Conservation (phyloP, 1,284 basidiomycete genomes). For the Irpex sp. region DNA sequence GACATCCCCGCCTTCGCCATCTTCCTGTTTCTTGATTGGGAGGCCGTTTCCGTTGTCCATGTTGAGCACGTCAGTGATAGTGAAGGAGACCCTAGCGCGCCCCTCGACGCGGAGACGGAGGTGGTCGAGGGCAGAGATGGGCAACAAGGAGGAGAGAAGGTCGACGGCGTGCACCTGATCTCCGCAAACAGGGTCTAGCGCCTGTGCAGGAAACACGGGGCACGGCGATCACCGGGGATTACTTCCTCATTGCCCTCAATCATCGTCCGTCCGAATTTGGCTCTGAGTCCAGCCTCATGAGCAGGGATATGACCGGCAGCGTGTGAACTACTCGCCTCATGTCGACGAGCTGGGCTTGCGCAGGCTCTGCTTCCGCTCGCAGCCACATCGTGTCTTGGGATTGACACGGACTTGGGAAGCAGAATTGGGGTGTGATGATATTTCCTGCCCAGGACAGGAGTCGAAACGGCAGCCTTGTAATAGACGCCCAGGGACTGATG, state of each 20-base stretch:
- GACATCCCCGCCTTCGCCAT: constrained; percentile 35
- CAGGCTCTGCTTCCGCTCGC: neutral
- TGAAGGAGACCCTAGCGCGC: neutral
- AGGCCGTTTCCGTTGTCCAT: constrained; percentile 31
- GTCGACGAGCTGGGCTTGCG: neutral
- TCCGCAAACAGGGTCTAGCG: constrained; percentile 25
- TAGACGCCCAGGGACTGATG: neutral
- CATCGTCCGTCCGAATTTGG: neutral
- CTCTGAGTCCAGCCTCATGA: neutral
- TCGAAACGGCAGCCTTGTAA: neutral
- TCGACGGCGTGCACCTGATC: constrained; percentile 13
- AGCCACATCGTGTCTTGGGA: neutral
- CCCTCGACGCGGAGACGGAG: constrained; percentile 9
- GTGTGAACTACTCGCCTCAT: neutral
- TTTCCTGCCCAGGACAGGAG: neutral
- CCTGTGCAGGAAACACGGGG: constrained; percentile 7
- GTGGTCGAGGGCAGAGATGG: constrained; percentile 13
- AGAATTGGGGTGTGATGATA: neutral
- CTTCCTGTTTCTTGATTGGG: constrained; percentile 39
- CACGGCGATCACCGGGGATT: constrained; percentile 7
- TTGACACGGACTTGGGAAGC: neutral
- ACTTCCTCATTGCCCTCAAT: constrained; percentile 1
- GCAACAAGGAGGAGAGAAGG: constrained; percentile 16
- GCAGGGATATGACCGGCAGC: neutral
- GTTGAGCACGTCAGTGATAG: constrained; percentile 6